A percentile compares a stretch with the other conserved stretches of the same genome.
Evolutionary conservation across 2,329 filamentous ascomycete species (phyloP).

Genomic region (Fusarium sp.): DNA sequence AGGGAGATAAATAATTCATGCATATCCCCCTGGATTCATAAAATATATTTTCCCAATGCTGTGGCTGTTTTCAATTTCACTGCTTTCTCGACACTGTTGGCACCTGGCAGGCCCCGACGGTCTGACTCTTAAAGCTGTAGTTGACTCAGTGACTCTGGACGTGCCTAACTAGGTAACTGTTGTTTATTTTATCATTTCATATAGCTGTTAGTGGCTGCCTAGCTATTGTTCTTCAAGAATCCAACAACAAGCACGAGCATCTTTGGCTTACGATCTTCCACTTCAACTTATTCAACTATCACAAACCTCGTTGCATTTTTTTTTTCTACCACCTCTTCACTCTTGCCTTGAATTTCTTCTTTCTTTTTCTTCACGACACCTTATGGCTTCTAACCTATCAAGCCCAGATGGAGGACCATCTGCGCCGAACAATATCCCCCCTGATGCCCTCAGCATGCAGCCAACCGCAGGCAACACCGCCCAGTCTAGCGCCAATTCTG

Average conservation of each 20-base stretch:
- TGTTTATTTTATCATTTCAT: slow-evolving; percentile 2
- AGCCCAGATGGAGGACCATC: background rate
- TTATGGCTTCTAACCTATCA: slow-evolving; percentile 14
- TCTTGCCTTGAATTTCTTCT: background rate
- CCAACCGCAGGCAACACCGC: background rate
- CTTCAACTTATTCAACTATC: background rate
- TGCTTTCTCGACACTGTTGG: background rate
- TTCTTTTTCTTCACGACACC: background rate
- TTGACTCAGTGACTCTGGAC: background rate
- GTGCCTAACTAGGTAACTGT: background rate
- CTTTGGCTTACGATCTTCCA: background rate
- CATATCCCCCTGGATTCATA: slow-evolving; percentile 4
- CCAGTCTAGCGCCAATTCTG: background rate
- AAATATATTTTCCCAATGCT: background rate
- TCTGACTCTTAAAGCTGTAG: background rate
- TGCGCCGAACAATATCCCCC: background rate
- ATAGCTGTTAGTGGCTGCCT: slow-evolving; percentile 1
- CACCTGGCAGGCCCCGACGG: slow-evolving; percentile 6
- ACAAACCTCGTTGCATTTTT: background rate
- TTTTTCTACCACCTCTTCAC: too few species aligned
- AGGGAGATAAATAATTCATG: slow-evolving; percentile 4
- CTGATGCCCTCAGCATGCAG: background rate
- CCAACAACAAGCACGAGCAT: background rate
- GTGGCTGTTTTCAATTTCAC: background rate
- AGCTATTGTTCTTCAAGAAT: background rate